phyloP scores from a whole-genome alignment of 371 early-diverging fungal species.

The Mucor racemosus region DNA sequence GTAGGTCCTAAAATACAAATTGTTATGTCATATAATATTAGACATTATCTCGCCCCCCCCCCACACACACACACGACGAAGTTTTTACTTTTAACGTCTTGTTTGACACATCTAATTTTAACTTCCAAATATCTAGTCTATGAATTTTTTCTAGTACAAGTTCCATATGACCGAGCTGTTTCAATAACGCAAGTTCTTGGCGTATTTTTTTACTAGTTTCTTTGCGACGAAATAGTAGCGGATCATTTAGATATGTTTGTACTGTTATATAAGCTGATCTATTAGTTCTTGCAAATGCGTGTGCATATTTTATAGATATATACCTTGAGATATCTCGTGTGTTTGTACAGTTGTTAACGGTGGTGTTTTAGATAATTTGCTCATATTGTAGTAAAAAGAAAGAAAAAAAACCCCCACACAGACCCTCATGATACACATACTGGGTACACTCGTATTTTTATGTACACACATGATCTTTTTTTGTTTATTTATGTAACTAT shows the following conservation, averaged over 20 bases:
- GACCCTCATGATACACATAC: background rate
- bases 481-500: conserved; percentile 1
- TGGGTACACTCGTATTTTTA: background rate
- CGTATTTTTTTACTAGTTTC: conserved; percentile 3
- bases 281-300: background rate
- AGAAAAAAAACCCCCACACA: background rate
- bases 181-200: conserved; percentile 14
- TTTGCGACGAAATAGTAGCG: background rate
- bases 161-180: conserved; percentile 18
- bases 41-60: too few relatives aligned
- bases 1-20: background rate
- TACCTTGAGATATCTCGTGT: conserved; percentile 1
- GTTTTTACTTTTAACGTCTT: conserved; percentile 2
- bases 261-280: background rate
- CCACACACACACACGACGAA: background rate
- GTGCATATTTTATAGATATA: background rate
- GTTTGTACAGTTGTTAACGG: conserved; percentile 12
- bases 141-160: conserved; percentile 19
- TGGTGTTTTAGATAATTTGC: conserved; percentile 2
- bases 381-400: background rate
- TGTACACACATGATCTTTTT: conserved; percentile 9
- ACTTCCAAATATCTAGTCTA: conserved; percentile 18
- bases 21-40: background rate
- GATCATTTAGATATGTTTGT: background rate
- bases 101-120: background rate